These are phyloP conservation scores for Coccomyxa sp. DNA, from an alignment of 139 green algal genomes.

Conservation along the genomic window DNA sequence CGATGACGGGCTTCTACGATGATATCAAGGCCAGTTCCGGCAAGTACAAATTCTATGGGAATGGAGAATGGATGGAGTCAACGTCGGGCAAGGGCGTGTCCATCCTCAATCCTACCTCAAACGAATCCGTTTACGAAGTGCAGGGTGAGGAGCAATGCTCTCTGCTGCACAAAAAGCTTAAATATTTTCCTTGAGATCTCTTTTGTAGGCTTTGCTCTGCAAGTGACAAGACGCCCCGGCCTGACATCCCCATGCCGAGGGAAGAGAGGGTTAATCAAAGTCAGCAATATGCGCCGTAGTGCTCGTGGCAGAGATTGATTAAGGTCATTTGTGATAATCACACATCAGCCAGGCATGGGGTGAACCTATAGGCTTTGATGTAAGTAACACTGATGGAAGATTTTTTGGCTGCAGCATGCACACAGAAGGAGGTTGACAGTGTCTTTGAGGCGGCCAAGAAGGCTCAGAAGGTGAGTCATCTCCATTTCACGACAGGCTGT, in stretches of 20 bases:
- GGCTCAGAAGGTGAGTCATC: conserved; percentile 46
- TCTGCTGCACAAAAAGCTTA: too few relatives aligned
- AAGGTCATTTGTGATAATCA: too few relatives aligned
- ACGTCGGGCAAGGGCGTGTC: conserved; percentile 56
- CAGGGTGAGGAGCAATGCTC: too few relatives aligned
- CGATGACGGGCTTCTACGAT: conserved; percentile 20
- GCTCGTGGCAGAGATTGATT: too few relatives aligned
- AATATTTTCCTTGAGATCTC: too few relatives aligned
- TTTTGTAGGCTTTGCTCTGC: too few relatives aligned
- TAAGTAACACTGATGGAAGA: too few relatives aligned
- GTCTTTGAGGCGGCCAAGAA: conserved; percentile 71
- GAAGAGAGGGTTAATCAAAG: too few relatives aligned
- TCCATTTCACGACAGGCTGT: too few relatives aligned
- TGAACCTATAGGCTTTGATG: not conserved
- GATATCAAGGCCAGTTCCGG: conserved; percentile 36
- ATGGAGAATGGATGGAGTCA: conserved; percentile 79
- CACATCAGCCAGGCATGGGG: not conserved
- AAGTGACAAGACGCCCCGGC: too few relatives aligned
- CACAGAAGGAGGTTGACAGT: conserved; percentile 80
- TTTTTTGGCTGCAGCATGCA: conserved; percentile 78
- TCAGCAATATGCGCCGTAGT: too few relatives aligned
- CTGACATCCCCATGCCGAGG: too few relatives aligned
- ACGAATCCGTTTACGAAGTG: conserved; percentile 51
- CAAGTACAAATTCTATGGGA: conserved; percentile 73
- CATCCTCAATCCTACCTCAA: conserved; percentile 76